phyloP scores from a whole-genome alignment of 306 rosid genomes.

The Quillaja saponaria region DNA sequence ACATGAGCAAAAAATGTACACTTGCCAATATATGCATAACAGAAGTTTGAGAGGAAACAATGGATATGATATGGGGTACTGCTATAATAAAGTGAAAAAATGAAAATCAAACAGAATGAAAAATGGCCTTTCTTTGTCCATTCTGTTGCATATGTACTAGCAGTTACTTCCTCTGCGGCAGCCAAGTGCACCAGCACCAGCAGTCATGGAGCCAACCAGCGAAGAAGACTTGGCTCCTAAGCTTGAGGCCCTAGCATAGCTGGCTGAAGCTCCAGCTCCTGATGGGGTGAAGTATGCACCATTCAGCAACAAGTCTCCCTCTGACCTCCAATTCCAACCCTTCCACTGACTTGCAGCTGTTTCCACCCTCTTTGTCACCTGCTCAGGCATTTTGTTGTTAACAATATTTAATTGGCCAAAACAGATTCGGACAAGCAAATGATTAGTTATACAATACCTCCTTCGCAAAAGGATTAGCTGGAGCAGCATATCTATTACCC shows the following conservation, averaged over 20 bases:
- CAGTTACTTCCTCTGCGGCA: conserved; percentile 82
- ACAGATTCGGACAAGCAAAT: conserved; percentile 7
- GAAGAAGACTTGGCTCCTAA: conserved; percentile 96
- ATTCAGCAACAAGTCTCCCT: conserved; percentile 79
- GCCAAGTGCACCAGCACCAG: conserved; percentile 71
- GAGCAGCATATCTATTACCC: conserved; percentile 96
- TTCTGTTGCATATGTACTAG: conserved; percentile 44
- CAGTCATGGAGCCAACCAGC: conserved; percentile 86
- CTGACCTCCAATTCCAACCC: conserved; percentile 96
- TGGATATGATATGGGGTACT: conserved; percentile 33
- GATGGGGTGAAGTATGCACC: conserved; percentile 97
- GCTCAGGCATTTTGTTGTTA: conserved; percentile 18
- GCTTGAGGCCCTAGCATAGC: conserved; percentile 97
- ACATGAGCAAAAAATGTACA: conserved; percentile 87
- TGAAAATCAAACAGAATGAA: conserved; percentile 34
- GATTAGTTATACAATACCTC: conserved; percentile 55
- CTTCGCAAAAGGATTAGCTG: conserved; percentile 77
- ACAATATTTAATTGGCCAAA: conserved; percentile 15
- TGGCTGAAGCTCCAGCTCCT: conserved; percentile 94
- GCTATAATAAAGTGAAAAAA: conserved; percentile 39
- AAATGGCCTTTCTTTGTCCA: conserved; percentile 26
- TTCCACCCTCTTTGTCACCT: conserved; percentile 97
- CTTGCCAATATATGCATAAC: conserved; percentile 60
- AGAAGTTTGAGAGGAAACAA: conserved; percentile 28
- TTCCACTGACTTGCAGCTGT: conserved; percentile 65